Base-by-base conservation (phyloP, 208 protist genomes). In the Blastocrithidia nonstop region DNA sequence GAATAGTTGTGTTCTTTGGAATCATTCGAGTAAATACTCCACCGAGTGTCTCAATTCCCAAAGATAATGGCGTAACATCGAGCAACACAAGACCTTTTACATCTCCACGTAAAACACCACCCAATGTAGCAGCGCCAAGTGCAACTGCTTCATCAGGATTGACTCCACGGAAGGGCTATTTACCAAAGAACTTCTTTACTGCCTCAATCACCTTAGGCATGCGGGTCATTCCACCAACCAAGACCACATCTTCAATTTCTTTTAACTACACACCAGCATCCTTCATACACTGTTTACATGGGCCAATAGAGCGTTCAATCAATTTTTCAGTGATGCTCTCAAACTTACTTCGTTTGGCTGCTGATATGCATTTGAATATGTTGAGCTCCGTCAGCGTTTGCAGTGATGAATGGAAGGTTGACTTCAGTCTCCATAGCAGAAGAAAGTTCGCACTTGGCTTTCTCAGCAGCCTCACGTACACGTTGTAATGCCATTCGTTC, bases 91-190 rank as follows among this genome's bases (percentile, higher is more conserved):
- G 66, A 24, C 96, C 92, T 36, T 87, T 90, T 6, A 94, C 74
- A 16, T 97, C 83, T 20, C 81, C 86, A 8, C 71, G 64, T 7
- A 98, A 54, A 26, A 98, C 81, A 62, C 79, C 87, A 42, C 87
- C 98, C 66, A 98, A 96, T 50, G 98, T 97, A 44, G 97, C 97
- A 15, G 98, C 98, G 46, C 98, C 97, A 19, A 98, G 85, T 5
- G 98, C 98, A n/a, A 99, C 98, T 16, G 95, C 97, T 76, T 99
- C 98, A 67, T 99, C 98, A 8, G 98, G 97, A 74, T 99, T 99
- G 45, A 99, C 95, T 33, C 88, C 84, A 58, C 96, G 96, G 77
- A 75, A 95, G 42, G 95, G 93, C 50, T 96, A 75, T 39, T 88
- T 81, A 22, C 82, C 75, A 53, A 98, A 98, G 51, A 98, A 68